Conservation (phyloP, 2,329 filamentous ascomycete genomes). For the Aspergillaceae sp. region DNA sequence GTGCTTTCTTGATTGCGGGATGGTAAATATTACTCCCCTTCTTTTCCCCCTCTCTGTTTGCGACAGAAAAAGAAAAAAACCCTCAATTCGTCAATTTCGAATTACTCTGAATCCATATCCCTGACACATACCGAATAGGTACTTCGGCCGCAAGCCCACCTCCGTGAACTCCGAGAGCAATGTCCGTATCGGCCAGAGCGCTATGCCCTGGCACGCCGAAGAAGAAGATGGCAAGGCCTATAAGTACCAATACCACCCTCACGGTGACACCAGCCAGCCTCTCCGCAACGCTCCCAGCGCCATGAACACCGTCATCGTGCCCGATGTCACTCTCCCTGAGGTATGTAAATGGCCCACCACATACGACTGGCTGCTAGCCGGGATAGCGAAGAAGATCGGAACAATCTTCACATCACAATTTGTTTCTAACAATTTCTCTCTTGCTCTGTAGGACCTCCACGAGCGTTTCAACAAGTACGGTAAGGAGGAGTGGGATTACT, state of each 20-base stretch:
- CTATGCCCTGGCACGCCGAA: slow-evolving; percentile 86
- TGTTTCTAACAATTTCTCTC: neutral
- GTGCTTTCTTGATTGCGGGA: slow-evolving; percentile 77
- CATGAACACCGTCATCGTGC: slow-evolving; percentile 87
- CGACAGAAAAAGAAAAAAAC: no score
- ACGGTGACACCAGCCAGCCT: slow-evolving; percentile 65
- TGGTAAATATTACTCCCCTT: slow-evolving; percentile 42
- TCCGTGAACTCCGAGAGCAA: slow-evolving; percentile 69
- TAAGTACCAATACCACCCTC: slow-evolving; percentile 74
- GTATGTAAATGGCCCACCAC: slow-evolving; percentile 39
- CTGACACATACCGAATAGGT: slow-evolving; percentile 17
- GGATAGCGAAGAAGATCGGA: no score
- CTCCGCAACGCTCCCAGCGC: slow-evolving; percentile 90
- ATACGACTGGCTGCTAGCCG: no score
- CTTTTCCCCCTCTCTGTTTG: neutral
- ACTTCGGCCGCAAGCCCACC: slow-evolving; percentile 74
- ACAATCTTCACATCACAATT: neutral
- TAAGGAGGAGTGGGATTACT: slow-evolving; percentile 69
- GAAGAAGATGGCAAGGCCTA: slow-evolving; percentile 54
- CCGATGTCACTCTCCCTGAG: slow-evolving; percentile 86
- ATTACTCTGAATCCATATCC: no score
- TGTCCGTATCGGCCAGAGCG: slow-evolving; percentile 63
- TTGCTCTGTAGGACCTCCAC: slow-evolving; percentile 61
- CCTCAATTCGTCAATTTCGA: no score
- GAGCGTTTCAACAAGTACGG: slow-evolving; percentile 99